phyloP scores from a whole-genome alignment of 768 basidiomycete genomes.

The Russula foetens region DNA sequence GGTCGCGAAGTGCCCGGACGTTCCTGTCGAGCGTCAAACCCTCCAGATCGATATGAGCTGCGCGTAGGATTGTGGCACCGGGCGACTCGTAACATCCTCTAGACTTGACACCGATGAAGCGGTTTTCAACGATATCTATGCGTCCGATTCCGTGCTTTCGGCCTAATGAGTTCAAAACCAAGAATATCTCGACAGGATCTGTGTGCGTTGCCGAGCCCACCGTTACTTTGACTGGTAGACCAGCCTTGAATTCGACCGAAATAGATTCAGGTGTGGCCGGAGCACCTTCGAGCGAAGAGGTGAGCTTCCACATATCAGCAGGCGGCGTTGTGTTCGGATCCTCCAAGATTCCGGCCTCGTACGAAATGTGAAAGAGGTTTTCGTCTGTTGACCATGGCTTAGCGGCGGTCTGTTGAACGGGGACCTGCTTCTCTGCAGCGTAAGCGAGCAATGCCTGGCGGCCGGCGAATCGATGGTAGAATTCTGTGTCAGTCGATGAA shows the following conservation, averaged over 20 bases:
- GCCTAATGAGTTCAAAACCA: conserved; percentile 82
- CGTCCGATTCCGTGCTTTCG: conserved; percentile 94
- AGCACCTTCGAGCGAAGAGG: conserved; percentile 71
- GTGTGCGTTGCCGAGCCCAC: conserved; percentile 56
- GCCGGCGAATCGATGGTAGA: conserved; percentile 96
- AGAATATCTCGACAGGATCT: conserved; percentile 93
- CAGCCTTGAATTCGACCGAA: conserved; percentile 76
- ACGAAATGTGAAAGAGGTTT: conserved; percentile 99
- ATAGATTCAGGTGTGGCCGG: conserved; percentile 74
- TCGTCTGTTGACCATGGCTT: conserved; percentile 99
- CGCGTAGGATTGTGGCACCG: conserved; percentile 91
- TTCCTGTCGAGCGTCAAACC: conserved; percentile 97
- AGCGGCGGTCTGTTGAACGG: conserved; percentile 88
- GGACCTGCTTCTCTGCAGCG: conserved; percentile 81
- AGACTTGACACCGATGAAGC: conserved; percentile 98
- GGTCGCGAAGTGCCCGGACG: conserved; percentile 89
- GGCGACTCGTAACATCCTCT: conserved; percentile 99
- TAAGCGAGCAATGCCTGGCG: conserved; percentile 88
- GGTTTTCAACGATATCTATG: conserved; percentile 98
- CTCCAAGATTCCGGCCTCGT: conserved; percentile 98
- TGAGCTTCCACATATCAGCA: conserved; percentile 98
- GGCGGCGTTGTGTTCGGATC: conserved; percentile 94
- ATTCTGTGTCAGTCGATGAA: conserved; percentile 41
- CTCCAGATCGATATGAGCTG: conserved; percentile 93
- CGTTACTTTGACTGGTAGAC: conserved; percentile 79